Evolutionary conservation across 495 filamentous ascomycete genomes (phyloP).

Genomic region (Penicillium mononematosum): DNA sequence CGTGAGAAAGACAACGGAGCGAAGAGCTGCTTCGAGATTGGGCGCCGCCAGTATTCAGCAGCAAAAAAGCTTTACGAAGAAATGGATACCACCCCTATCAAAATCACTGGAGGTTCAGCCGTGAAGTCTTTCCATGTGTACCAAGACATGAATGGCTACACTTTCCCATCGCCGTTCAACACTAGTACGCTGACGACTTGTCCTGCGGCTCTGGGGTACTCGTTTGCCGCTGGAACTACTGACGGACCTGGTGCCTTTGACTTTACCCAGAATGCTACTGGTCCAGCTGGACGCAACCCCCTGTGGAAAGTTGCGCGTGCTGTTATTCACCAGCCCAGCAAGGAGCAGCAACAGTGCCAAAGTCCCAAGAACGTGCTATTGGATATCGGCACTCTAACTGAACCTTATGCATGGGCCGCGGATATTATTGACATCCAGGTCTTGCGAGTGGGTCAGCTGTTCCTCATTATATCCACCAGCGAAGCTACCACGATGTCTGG

Average conservation of each 20-base stretch:
- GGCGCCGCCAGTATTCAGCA: slow-evolving; percentile 60
- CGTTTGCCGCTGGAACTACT: slow-evolving; percentile 91
- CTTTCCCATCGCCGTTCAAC: slow-evolving; percentile 70
- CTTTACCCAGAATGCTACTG: slow-evolving; percentile 83
- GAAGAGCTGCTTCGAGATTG: slow-evolving; percentile 73
- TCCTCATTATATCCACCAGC: slow-evolving; percentile 84
- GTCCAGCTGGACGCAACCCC: slow-evolving; percentile 70
- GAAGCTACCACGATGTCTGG: slow-evolving; percentile 97
- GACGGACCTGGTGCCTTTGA: slow-evolving; percentile 93
- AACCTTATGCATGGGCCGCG: slow-evolving; percentile 86
- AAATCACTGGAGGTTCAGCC: slow-evolving; percentile 50
- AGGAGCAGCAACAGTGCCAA: slow-evolving; percentile 76
- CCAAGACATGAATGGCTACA: slow-evolving; percentile 71
- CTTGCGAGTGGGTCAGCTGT: slow-evolving; percentile 81
- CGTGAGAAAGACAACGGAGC: slow-evolving; percentile 65
- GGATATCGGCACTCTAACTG: slow-evolving; percentile 77
- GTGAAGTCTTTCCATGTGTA: slow-evolving; percentile 74
- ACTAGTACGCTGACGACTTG: slow-evolving; percentile 72
- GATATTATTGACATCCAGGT: slow-evolving; percentile 93
- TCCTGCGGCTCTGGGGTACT: slow-evolving; percentile 88
- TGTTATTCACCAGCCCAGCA: slow-evolving; percentile 67
- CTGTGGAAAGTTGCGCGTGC: slow-evolving; percentile 77
- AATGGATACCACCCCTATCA: slow-evolving; percentile 46
- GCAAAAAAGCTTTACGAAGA: slow-evolving; percentile 62
- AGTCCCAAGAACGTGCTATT: slow-evolving; percentile 82